Base-by-base conservation (phyloP, 2,329 filamentous ascomycete species). In the Nigrospora oryzae region DNA sequence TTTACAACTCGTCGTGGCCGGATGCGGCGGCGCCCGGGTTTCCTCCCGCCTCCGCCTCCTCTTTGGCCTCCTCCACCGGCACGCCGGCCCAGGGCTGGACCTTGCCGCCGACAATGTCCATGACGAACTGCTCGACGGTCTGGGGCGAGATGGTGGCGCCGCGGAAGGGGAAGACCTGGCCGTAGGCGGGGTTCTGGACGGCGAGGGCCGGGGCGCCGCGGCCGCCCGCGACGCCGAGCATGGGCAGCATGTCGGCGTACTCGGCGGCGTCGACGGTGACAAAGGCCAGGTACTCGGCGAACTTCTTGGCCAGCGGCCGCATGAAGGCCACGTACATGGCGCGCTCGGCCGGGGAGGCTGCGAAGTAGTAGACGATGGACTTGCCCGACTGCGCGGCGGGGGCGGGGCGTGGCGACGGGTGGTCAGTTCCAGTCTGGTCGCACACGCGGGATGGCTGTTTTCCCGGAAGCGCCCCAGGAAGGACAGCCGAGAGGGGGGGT, bases 201-300 rank as follows among this genome's bases (percentile, higher is more conserved):
- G 68, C 62, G 11, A 74, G 48, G 0, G 63, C 66, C 8, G 59
- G 60, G 11, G 53, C n/a, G n/a, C 55, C 3, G 46, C 44, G 5
- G 53, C 58, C 1, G 47, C 33, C 40, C 7, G 49, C 40, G 35
- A 71, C 50, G 2, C 71, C 73, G 41, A 75, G 54, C 34, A 60
- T 58, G 8, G 51, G 46, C 1, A 62, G 53, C 54, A 74, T 68
- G 19, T 73, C 66, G 4, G 60, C 63, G 49, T 75, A 75, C 47
- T 74, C 69, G 30, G 51, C 46, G 0, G 61, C 58, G 46, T 75
- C 69, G 2, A 74, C 66, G 1, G 68, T 73, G 4, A 71, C 66
- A 47, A 76, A 75, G 44, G 56, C 59, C 12, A 76, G 61, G 45
- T 71, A 74, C 12, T 74, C 69, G 44, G 57, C 50, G 53, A 70